Conservation (phyloP, 345 rosid genomes). For the Murraya paniculata region DNA sequence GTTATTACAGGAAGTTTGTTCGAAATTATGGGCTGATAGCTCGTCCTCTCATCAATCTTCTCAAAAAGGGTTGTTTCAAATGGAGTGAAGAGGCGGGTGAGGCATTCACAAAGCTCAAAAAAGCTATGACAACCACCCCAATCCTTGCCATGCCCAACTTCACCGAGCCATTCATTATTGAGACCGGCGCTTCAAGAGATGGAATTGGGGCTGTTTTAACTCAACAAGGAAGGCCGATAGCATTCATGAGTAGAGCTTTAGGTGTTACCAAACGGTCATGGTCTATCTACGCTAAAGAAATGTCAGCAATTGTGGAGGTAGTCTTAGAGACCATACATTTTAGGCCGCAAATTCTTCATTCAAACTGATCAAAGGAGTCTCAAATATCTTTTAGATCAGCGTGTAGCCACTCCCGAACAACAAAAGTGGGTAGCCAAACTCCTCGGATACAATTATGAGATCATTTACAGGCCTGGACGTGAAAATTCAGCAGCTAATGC, state of each 20-base stretch:
- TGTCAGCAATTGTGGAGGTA: no score
- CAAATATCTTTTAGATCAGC: no score
- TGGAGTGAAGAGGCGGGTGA: not conserved
- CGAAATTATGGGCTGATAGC: not conserved
- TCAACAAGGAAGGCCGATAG: not conserved
- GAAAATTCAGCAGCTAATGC: not conserved
- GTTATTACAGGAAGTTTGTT: not conserved
- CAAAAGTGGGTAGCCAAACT: no score
- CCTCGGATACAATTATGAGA: not conserved
- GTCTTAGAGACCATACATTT: not conserved
- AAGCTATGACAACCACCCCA: not conserved
- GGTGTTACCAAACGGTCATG: not conserved
- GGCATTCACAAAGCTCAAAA: not conserved
- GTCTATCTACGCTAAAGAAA: no score
- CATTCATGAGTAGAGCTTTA: not conserved
- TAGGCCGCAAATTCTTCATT: not conserved
- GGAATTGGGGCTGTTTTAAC: no score
- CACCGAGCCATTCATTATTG: no score
- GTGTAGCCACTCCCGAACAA: no score
- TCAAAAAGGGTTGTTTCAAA: not conserved
- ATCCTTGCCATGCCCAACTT: not conserved
- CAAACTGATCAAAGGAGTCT: not conserved
- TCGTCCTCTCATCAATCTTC: not conserved
- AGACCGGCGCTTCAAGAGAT: no score
- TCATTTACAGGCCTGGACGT: not conserved